phyloP scores from a whole-genome alignment of 306 rosid genomes.

The Cucumis melo region DNA sequence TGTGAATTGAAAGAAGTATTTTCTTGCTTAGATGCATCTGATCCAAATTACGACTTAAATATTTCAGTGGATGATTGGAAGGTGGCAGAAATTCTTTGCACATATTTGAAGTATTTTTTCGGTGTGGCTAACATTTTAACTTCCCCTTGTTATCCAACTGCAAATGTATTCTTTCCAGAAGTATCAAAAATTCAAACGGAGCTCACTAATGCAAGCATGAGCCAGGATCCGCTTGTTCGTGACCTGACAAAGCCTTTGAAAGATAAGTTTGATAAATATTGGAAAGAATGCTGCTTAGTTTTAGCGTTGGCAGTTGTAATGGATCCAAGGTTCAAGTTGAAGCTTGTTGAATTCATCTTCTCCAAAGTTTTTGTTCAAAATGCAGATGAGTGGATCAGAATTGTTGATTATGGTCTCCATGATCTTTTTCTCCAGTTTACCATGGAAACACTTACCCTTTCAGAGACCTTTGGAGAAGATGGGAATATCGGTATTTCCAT shows the following conservation, averaged over 20 bases:
- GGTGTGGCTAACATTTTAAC: conserved; percentile 56
- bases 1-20: conserved; percentile 77
- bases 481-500: conserved; percentile 36
- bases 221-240: conserved; percentile 57
- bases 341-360: conserved; percentile 57
- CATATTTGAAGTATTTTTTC: conserved; percentile 48
- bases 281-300: conserved; percentile 69
- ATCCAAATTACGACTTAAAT: conserved; percentile 34
- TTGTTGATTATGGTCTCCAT: conserved; percentile 58
- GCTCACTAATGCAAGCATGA: conserved; percentile 43
- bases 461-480: conserved; percentile 28
- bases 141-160: conserved; percentile 41
- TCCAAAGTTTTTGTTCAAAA: conserved; percentile 44
- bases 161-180: conserved; percentile 53
- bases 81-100: conserved; percentile 50
- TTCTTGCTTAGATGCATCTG: conserved; percentile 50
- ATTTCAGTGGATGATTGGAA: conserved; percentile 65
- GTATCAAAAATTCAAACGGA: conserved; percentile 56
- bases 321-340: conserved; percentile 89
- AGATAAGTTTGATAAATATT: conserved; percentile 61
- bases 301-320: conserved; percentile 65
- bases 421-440: conserved; percentile 59
- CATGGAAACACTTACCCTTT: conserved; percentile 39
- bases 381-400: conserved; percentile 54
- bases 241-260: conserved; percentile 49